Conservation (phyloP, 768 basidiomycete species). For the Cyclocybe aegerita region DNA sequence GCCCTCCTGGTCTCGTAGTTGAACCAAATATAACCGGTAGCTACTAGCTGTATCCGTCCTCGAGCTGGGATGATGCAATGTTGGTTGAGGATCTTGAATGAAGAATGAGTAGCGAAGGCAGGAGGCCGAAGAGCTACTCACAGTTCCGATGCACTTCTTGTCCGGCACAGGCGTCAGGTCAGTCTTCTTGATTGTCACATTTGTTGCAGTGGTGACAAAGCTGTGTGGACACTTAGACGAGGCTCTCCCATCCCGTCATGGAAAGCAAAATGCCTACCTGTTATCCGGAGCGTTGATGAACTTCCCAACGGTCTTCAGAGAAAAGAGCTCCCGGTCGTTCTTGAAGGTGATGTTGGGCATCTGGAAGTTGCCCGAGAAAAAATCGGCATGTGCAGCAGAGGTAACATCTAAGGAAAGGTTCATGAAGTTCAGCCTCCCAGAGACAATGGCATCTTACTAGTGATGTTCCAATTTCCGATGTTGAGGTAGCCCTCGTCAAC, state of each 20-base stretch:
- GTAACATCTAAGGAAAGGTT: slow-evolving; percentile 17
- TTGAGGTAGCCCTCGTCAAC: slow-evolving; percentile 23
- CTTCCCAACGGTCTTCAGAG: slow-evolving; percentile 16
- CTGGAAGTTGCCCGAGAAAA: slow-evolving; percentile 22
- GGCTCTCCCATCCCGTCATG: neutral
- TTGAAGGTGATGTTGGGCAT: slow-evolving; percentile 20
- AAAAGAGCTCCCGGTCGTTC: neutral
- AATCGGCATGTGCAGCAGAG: slow-evolving; percentile 23
- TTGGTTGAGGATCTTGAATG: slow-evolving; percentile 17
- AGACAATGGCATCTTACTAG: slow-evolving; percentile 11
- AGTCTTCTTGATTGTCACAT: slow-evolving; percentile 19
- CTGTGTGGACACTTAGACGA: slow-evolving; percentile 5
- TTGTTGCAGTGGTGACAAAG: slow-evolving; percentile 20
- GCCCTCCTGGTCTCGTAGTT: slow-evolving; percentile 26
- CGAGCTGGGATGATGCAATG: slow-evolving; percentile 20
- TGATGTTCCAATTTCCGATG: slow-evolving; percentile 26
- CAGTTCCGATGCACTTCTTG: slow-evolving; percentile 23
- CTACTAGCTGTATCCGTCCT: slow-evolving; percentile 22
- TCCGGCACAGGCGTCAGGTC: slow-evolving; percentile 18
- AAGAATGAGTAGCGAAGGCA: neutral
- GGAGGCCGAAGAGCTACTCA: slow-evolving; percentile 2
- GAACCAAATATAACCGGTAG: slow-evolving; percentile 26
- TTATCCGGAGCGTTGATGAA: slow-evolving; percentile 27
- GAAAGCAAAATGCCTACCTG: slow-evolving; percentile 11
- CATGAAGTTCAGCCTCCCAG: neutral